A percentile compares a stretch with the other conserved stretches of the same genome.
These are phyloP conservation scores for Verbascum thapsus DNA, from an alignment of 257 asterid species.

Conservation along the genomic window DNA sequence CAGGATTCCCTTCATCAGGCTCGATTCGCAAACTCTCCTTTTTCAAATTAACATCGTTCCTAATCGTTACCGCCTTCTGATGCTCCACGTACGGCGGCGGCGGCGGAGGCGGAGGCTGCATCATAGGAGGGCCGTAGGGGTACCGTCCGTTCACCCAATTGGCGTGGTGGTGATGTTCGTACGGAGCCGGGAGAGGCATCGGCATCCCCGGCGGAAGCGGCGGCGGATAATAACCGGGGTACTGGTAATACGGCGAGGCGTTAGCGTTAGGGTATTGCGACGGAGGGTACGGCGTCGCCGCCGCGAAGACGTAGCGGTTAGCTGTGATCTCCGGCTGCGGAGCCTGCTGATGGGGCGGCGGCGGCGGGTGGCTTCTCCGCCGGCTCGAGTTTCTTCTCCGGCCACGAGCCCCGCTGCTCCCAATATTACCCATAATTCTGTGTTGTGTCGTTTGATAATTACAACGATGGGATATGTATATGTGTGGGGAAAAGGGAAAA, in stretches of 20 bases:
- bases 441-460: no score
- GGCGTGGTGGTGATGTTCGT: slow-evolving; percentile 72
- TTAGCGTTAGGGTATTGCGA: slow-evolving; percentile 71
- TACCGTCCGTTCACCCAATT: slow-evolving; percentile 75
- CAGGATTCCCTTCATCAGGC: slow-evolving; percentile 85
- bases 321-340: slow-evolving; percentile 77
- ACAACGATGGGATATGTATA: no score
- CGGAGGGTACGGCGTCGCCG: slow-evolving; percentile 96
- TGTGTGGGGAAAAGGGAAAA: neutral
- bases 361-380: slow-evolving; percentile 72
- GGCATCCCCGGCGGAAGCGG: slow-evolving; percentile 61
- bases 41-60: slow-evolving; percentile 92
- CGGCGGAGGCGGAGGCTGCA: slow-evolving; percentile 63
- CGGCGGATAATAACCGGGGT: slow-evolving; percentile 77
- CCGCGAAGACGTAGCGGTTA: slow-evolving; percentile 91
- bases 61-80: slow-evolving; percentile 95
- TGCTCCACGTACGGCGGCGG: slow-evolving; percentile 82
- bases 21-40: slow-evolving; percentile 86
- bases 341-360: slow-evolving; percentile 68
- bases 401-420: slow-evolving; percentile 69
- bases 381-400: slow-evolving; percentile 66
- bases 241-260: slow-evolving; percentile 79
- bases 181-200: slow-evolving; percentile 72
- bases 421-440: slow-evolving; percentile 88
- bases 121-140: slow-evolving; percentile 73